A percentile compares a stretch with the other conserved stretches of the same genome.
Conservation (phyloP, 495 filamentous ascomycete genomes). For the Sabuloglossum arenarium region DNA sequence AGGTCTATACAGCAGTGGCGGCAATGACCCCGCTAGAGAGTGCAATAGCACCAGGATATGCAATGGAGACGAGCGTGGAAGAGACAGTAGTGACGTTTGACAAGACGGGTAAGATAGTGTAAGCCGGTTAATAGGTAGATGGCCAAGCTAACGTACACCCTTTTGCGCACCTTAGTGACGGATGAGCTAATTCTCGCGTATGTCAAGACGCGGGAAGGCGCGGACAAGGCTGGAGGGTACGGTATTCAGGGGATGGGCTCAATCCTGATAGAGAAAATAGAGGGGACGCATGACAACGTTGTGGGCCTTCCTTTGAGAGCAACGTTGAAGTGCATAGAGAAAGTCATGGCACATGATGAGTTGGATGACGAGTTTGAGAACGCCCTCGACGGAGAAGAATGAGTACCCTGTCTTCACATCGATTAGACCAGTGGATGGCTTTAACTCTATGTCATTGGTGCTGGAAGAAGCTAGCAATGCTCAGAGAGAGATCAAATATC, state of each 20-base stretch:
- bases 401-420: not conserved
- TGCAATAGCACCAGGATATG: constrained; percentile 64
- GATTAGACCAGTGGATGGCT: too few species aligned
- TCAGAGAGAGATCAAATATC: too few species aligned
- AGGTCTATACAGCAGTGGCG: constrained; percentile 65
- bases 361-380: constrained; percentile 1
- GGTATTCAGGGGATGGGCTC: constrained; percentile 79
- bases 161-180: constrained; percentile 22
- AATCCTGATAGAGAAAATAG: constrained; percentile 67
- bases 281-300: constrained; percentile 86
- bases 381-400: not conserved
- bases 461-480: too few species aligned
- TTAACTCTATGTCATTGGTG: too few species aligned
- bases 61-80: constrained; percentile 57
- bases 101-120: constrained; percentile 17
- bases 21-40: constrained; percentile 60
- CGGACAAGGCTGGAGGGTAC: constrained; percentile 92
- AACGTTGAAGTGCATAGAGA: constrained; percentile 68
- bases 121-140: not conserved
- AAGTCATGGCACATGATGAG: constrained; percentile 30
- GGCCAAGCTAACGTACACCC: not conserved
- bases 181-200: constrained; percentile 77
- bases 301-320: constrained; percentile 77
- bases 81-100: constrained; percentile 75
- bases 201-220: constrained; percentile 78